phyloP scores from a whole-genome alignment of 495 filamentous ascomycete species.

The Physcia stellaris region DNA sequence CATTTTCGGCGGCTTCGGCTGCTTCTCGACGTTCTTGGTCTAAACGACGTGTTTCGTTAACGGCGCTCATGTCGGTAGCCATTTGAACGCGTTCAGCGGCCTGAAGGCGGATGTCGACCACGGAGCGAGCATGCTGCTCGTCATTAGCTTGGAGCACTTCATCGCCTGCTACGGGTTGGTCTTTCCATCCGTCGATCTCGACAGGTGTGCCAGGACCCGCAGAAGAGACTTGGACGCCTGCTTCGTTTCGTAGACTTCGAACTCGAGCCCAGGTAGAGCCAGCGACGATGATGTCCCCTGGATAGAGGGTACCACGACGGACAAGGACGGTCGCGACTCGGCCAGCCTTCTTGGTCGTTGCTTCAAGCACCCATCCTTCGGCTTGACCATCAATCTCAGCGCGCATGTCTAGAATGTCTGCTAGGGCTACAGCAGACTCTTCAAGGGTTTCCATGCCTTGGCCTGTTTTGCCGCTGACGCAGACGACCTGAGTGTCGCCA shows the following conservation, averaged over 20 bases:
- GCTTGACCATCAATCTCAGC: constrained; percentile 62
- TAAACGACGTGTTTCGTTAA: constrained; percentile 54
- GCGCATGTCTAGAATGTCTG: constrained; percentile 81
- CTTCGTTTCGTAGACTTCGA: constrained; percentile 71
- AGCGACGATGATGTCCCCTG: constrained; percentile 77
- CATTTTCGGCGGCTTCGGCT: constrained; percentile 14
- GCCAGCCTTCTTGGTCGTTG: constrained; percentile 74
- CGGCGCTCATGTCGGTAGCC: constrained; percentile 58
- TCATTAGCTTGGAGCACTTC: constrained; percentile 67
- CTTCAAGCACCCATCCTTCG: constrained; percentile 93
- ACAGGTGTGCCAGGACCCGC: constrained; percentile 84
- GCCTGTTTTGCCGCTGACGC: constrained; percentile 86
- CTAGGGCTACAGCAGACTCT: constrained; percentile 69
- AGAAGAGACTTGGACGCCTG: constrained; percentile 52
- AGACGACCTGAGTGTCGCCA: constrained; percentile 84
- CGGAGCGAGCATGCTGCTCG: constrained; percentile 68
- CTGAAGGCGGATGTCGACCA: constrained; percentile 63
- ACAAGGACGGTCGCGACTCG: constrained; percentile 83
- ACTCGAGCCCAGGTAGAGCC: constrained; percentile 76
- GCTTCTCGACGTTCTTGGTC: constrained; percentile 44
- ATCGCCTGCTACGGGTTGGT: constrained; percentile 80
- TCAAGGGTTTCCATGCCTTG: constrained; percentile 85
- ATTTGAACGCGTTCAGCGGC: constrained; percentile 43
- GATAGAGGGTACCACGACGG: constrained; percentile 67
- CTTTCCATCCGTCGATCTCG: constrained; percentile 87